phyloP scores from a whole-genome alignment of 495 filamentous ascomycete species.

The Penicillium mononematosum region DNA sequence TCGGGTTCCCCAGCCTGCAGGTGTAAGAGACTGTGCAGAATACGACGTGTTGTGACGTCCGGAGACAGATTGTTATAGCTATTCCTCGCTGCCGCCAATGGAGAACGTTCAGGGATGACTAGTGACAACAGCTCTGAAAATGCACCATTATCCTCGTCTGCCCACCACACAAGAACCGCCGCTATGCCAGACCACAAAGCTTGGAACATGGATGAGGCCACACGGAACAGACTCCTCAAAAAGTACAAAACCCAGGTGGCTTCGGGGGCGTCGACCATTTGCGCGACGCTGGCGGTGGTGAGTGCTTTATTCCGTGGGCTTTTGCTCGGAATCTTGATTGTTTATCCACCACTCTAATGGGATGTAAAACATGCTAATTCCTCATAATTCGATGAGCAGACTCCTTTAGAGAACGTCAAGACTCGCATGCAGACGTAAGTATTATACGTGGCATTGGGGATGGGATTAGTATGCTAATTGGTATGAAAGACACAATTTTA shows the following conservation, averaged over 20 bases:
- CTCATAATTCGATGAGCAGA: constrained; percentile 22
- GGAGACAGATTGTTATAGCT: constrained; percentile 3
- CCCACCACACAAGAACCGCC: constrained; percentile 29
- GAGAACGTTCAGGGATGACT: constrained; percentile 44
- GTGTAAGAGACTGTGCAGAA: constrained; percentile 10
- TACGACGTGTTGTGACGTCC: neutral
- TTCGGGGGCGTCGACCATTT: constrained; percentile 44
- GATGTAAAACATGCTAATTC: neutral
- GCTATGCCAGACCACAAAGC: constrained; percentile 36
- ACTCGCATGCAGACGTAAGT: constrained; percentile 53
- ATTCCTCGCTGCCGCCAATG: constrained; percentile 25
- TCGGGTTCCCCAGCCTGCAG: constrained; percentile 49
- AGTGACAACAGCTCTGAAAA: constrained; percentile 45
- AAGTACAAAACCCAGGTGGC: constrained; percentile 49
- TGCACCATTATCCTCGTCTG: constrained; percentile 37
- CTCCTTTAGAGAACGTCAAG: constrained; percentile 50
- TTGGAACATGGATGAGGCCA: constrained; percentile 43
- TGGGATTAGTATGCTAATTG: neutral
- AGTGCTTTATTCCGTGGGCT: constrained; percentile 13
- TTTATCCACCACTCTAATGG: neutral
- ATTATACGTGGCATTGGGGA: neutral
- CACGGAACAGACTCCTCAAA: constrained; percentile 44
- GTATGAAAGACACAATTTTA: constrained; percentile 39
- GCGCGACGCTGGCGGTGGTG: constrained; percentile 48
- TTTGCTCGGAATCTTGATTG: neutral